phyloP scores from a whole-genome alignment of 768 basidiomycete genomes.

The Tylopilus sp. region DNA sequence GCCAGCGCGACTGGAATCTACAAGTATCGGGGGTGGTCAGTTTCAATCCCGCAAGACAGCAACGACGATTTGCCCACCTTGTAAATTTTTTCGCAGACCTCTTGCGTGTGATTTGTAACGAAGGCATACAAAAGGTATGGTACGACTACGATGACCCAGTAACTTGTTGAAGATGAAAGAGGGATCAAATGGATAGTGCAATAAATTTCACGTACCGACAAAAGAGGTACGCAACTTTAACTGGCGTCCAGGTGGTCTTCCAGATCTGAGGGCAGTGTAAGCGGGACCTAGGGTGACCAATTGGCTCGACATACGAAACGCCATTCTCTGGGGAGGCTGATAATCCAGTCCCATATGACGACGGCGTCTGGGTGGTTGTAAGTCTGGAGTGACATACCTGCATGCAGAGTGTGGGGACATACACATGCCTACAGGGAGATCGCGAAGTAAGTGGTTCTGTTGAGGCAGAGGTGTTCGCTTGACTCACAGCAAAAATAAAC shows the following conservation, averaged over 20 bases:
- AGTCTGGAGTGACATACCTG: slow-evolving; percentile 10
- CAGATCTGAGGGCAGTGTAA: slow-evolving; percentile 51
- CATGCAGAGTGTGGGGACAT: slow-evolving; percentile 28
- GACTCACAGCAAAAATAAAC: slow-evolving; percentile 83
- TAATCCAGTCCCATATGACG: slow-evolving; percentile 83
- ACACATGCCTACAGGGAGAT: slow-evolving; percentile 63
- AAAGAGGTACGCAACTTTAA: slow-evolving; percentile 80
- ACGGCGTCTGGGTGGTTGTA: slow-evolving; percentile 57
- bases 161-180: slow-evolving; percentile 39
- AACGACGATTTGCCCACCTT: slow-evolving; percentile 44
- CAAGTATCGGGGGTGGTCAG: not conserved
- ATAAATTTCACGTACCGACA: slow-evolving; percentile 57
- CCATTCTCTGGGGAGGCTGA: slow-evolving; percentile 74
- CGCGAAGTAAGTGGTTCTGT: slow-evolving; percentile 27
- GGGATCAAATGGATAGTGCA: slow-evolving; percentile 1
- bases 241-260: slow-evolving; percentile 82
- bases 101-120: slow-evolving; percentile 61
- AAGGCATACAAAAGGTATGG: slow-evolving; percentile 79
- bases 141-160: slow-evolving; percentile 80
- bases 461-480: slow-evolving; percentile 14
- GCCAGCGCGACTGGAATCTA: slow-evolving; percentile 79
- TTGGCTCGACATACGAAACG: slow-evolving; percentile 52
- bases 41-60: not conserved
- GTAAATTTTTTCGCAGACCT: slow-evolving; percentile 67
- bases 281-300: not conserved